Base-by-base conservation (phyloP, 75 land plant species). In the Cupressus sempervirens region DNA sequence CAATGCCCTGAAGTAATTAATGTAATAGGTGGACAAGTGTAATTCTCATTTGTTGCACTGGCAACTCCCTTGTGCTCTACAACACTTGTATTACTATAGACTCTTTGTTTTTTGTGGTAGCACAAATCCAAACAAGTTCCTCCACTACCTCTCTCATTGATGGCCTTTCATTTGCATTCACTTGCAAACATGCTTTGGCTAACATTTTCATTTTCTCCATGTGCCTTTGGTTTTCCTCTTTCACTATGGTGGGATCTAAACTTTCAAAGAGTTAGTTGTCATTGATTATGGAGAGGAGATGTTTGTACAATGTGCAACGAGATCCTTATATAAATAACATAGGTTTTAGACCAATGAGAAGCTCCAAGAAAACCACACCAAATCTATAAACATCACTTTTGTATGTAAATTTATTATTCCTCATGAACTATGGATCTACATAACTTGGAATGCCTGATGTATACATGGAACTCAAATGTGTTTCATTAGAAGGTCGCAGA, bases 91-190 rank as follows among this genome's bases (percentile, higher is more conserved):
- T 48, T 12, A 8, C 50, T 48, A 9, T 10, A 48, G 10, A 48
- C 0, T 48, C 50, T 9, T 9, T 8, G 1, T 48, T 48, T 48
- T 48, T 48, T 48, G 10, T 48, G 9, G 10, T 10, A 81, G 30
- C 76, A 89, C 89, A 54, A 70, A 83, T 41, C 84, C 89, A 12
- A 88, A 85, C 53, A 88, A 89, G 32, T 75, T 86, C 50, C 50
- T 48, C 50, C 50, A 48, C 50, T 9, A 48, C 50, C 50, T 48
- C 50, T 48, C 50, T 48, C 92, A 91, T 92, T 3, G 84, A 45
- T 34, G 94, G 94, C 56, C 94, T 82, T 15, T 87, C 91, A 0
- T 88, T 86, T 67, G 77, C 82, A 45, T 85, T 68, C 48, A 81
- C 40, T 40, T 38, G 46, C 3, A 86, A 54, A 73, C 87, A 86